A percentile compares a stretch with the other conserved stretches of the same genome.
phyloP scores from a whole-genome alignment of 371 early-diverging fungal genomes.

The Sporodiniella umbellata region DNA sequence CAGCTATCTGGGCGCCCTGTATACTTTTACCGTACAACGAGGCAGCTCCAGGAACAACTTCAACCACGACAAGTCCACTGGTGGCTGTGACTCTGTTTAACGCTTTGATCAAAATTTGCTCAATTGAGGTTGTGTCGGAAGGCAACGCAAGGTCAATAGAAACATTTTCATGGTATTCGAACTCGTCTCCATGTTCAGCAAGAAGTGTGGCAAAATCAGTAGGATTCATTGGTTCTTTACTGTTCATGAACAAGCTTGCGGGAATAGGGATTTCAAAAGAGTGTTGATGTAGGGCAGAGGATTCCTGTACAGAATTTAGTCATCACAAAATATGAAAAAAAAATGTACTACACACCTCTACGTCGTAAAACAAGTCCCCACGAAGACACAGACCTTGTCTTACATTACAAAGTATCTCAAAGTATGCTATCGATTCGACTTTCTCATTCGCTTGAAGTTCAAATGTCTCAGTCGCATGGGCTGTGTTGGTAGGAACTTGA shows the following conservation, averaged over 20 bases:
- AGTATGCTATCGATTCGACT: slow-evolving; percentile 26
- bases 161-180: slow-evolving; percentile 41
- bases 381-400: slow-evolving; percentile 30
- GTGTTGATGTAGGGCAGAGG: slow-evolving; percentile 20
- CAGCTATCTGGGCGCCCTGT: slow-evolving; percentile 67
- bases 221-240: slow-evolving; percentile 45
- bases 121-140: slow-evolving; percentile 12
- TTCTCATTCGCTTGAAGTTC: slow-evolving; percentile 32
- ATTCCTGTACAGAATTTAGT: too few species aligned
- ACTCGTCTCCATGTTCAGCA: slow-evolving; percentile 51
- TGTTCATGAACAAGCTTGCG: slow-evolving; percentile 47
- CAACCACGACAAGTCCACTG: slow-evolving; percentile 61
- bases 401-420: slow-evolving; percentile 31
- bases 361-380: slow-evolving; percentile 35
- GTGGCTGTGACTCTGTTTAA: slow-evolving; percentile 47
- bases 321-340: too few species aligned
- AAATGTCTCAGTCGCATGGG: slow-evolving; percentile 32
- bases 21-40: slow-evolving; percentile 68
- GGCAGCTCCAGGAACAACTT: slow-evolving; percentile 67
- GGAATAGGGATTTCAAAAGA: slow-evolving; percentile 40
- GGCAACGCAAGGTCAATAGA: slow-evolving; percentile 20
- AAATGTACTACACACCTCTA: slow-evolving; percentile 28
- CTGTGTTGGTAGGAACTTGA: slow-evolving; percentile 12
- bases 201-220: slow-evolving; percentile 51
- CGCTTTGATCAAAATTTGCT: slow-evolving; percentile 42